Conservation (phyloP, 805 yeast genomes). For the Spathaspora sp. region DNA sequence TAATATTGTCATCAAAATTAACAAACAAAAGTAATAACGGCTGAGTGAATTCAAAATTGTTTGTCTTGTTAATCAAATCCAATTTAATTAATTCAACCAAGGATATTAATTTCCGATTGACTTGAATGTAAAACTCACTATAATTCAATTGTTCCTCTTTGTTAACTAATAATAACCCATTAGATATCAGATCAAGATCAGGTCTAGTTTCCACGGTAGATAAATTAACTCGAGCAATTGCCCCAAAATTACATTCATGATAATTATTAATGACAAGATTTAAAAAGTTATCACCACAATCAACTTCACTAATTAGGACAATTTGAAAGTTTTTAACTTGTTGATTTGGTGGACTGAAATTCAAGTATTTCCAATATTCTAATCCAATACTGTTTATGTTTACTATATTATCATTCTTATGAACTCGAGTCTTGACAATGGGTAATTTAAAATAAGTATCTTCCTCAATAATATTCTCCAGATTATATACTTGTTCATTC, state of each 20-base stretch:
- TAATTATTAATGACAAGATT: conserved; percentile 41
- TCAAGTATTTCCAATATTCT: conserved; percentile 54
- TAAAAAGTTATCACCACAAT: conserved; percentile 35
- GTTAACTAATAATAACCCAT: conserved; percentile 23
- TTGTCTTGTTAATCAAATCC: conserved; percentile 39
- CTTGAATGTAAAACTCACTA: conserved; percentile 26
- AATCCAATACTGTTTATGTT: conserved; percentile 45
- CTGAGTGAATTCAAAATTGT: conserved; percentile 38
- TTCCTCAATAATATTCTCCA: conserved; percentile 13
- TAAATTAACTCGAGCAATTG: conserved; percentile 27
- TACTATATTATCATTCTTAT: conserved; percentile 38
- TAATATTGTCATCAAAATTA: conserved; percentile 38
- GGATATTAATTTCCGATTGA: conserved; percentile 24
- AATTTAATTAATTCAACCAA: conserved; percentile 35
- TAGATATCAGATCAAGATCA: conserved; percentile 26
- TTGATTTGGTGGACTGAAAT: conserved; percentile 50
- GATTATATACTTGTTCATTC: conserved; percentile 11
- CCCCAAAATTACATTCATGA: conserved; percentile 48
- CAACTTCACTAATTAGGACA: conserved; percentile 39
- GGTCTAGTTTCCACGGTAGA: conserved; percentile 23
- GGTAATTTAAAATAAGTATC: conserved; percentile 22
- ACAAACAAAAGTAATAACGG: conserved; percentile 53
- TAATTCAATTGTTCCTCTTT: conserved; percentile 17
- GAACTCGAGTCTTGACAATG: conserved; percentile 22
- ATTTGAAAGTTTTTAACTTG: conserved; percentile 48